These are phyloP conservation scores for Elaeis oleifera DNA, from an alignment of 202 grass and related monocot genomes.

Conservation along the genomic window DNA sequence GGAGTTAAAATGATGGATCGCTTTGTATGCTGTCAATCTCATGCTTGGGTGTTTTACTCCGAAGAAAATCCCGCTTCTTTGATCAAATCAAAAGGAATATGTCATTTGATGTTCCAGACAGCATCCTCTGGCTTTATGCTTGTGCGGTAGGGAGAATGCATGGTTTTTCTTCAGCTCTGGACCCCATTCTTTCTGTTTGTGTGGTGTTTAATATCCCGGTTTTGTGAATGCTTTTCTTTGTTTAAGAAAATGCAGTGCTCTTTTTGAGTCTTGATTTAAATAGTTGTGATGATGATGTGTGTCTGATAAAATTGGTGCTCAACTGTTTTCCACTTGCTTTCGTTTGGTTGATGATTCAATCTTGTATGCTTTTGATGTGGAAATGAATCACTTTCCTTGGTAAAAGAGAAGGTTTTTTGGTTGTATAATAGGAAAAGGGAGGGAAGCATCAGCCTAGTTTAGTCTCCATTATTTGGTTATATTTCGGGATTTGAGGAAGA, in stretches of 20 bases:
- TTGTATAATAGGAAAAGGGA: conserved; percentile 4
- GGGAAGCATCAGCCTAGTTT: conserved; percentile 1
- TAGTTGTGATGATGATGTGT: conserved; percentile 26
- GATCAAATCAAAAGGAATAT: conserved; percentile 20
- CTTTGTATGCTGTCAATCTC: conserved; percentile 18
- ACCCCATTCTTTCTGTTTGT: conserved; percentile 28
- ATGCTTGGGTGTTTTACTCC: conserved; percentile 6
- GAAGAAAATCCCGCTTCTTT: conserved; percentile 21
- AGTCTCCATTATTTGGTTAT: conserved; percentile 3
- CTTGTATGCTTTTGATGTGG: conserved; percentile 42
- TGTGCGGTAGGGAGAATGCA: conserved; percentile 1
- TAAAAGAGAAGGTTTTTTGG: conserved; percentile 16
- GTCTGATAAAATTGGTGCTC: conserved; percentile 27
- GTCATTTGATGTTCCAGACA: conserved; percentile 16
- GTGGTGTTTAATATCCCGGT: conserved; percentile 40
- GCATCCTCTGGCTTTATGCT: conserved; percentile 15
- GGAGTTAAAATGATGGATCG: conserved; percentile 38
- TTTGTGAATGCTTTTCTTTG: conserved; percentile 20
- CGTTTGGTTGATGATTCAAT: conserved; percentile 17
- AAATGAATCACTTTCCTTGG: conserved; percentile 36
- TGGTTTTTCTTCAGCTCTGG: conserved; percentile 24
- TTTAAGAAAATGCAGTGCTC: no score
- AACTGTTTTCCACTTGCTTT: conserved; percentile 25
- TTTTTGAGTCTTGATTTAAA: conserved; percentile 8
- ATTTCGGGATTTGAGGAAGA: neutral